These are phyloP conservation scores for Pseudozyma sp. DNA, from an alignment of 1,284 basidiomycete species.

Conservation along the genomic window DNA sequence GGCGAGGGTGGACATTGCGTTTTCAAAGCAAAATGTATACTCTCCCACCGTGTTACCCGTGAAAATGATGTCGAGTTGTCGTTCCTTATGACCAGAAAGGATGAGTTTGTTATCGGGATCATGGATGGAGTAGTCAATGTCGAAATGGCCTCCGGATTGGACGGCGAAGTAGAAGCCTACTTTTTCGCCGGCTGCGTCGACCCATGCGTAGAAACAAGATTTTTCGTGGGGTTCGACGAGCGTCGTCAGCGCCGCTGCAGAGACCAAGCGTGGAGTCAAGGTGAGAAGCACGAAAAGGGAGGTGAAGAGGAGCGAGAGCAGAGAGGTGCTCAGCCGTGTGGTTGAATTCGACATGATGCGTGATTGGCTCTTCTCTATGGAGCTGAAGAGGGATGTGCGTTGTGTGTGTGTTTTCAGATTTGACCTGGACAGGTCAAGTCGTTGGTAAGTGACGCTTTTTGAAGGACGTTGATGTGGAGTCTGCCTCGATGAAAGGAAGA, in stretches of 20 bases:
- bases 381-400: too few relatives aligned
- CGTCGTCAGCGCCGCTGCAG: slow-evolving; percentile 82
- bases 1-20: slow-evolving; percentile 73
- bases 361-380: too few relatives aligned
- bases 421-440: too few relatives aligned
- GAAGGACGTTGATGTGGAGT: not conserved
- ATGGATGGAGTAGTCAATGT: slow-evolving; percentile 93
- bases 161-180: slow-evolving; percentile 81
- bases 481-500: not conserved
- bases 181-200: slow-evolving; percentile 93
- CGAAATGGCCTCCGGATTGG: slow-evolving; percentile 96
- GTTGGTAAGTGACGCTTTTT: too few relatives aligned
- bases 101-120: slow-evolving; percentile 88
- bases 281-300: slow-evolving; percentile 9
- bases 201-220: slow-evolving; percentile 93
- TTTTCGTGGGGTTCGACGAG: slow-evolving; percentile 85
- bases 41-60: slow-evolving; percentile 94
- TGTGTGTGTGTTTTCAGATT: too few relatives aligned
- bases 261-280: not conserved
- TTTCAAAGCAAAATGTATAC: slow-evolving; percentile 98
- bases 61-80: slow-evolving; percentile 96
- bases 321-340: not conserved
- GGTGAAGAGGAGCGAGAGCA: slow-evolving; percentile 5
- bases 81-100: slow-evolving; percentile 85
- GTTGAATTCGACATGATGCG: slow-evolving; percentile 3